Base-by-base conservation (phyloP, 176 grass and related monocot genomes). In the Cymbopogon citratus region DNA sequence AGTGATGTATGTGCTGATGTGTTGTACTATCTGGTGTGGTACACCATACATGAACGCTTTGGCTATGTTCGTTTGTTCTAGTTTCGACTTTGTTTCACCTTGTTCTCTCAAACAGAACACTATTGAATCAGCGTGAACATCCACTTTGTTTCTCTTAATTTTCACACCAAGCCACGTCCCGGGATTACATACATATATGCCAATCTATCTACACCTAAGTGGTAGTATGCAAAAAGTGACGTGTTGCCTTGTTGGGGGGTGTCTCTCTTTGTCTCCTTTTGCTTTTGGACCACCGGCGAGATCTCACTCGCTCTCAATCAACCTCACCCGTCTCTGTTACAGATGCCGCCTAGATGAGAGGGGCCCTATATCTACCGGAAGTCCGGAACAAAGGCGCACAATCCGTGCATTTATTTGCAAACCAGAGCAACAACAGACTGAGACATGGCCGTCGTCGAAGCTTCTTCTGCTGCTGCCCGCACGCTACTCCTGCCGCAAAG, bases 261-360 rank as follows among this genome's bases (percentile, higher is more conserved):
- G 9, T 43, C 64, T 56, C 56, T 63, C 60, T 28, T 28, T 27
- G 25, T 28, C 12, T 28, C 62, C 78, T 82, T 84, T 85, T 69
- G 78, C 78, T 81, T 88, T 91, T 85, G 85, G 85, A 85, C 89
- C 77, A 28, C 24, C 60, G 9, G 57, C 24, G 79, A 73, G 73
- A 59, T 35, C 27, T 35, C 48, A 8, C 29, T 75, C 73, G 3
- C 48, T 13, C 29, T 12, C 11, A 9, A 25, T 73, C 60, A 23
- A n/a, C n/a, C 75, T 69, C 38, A 36, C 31, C 5, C 54, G 65
- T 70, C 89, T 24, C 57, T 40, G 16, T 44, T 71, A 46, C 87
- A 82, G 78, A 78, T 82, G 83, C 75, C 43, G 59, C 41, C 70
- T 29, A 74, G 29, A 40, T 3, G 15, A 48, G 3, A 4, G 31